phyloP scores from a whole-genome alignment of 805 yeast species.

The Peterozyma toletana region DNA sequence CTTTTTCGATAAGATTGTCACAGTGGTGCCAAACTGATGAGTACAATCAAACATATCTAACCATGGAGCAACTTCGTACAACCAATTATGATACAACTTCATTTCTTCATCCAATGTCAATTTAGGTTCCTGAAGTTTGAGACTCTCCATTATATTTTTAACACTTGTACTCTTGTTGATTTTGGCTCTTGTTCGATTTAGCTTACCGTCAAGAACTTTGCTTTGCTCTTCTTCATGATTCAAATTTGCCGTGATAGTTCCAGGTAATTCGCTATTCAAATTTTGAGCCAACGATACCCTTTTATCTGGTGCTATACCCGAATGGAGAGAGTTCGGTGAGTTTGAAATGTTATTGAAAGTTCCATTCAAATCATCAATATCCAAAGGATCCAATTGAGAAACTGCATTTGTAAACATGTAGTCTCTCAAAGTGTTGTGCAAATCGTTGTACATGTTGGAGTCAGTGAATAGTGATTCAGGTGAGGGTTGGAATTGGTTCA shows the following conservation, averaged over 20 bases:
- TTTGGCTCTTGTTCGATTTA: slow-evolving; percentile 21
- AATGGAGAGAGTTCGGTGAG: slow-evolving; percentile 7
- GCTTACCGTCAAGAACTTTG: slow-evolving; percentile 22
- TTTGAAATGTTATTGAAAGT: slow-evolving; percentile 4
- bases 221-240: background rate
- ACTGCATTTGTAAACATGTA: slow-evolving; percentile 31
- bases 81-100: slow-evolving; percentile 10
- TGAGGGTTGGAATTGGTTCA: background rate
- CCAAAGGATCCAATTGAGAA: slow-evolving; percentile 5
- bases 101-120: slow-evolving; percentile 8
- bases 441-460: slow-evolving; percentile 13
- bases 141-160: slow-evolving; percentile 8
- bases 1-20: slow-evolving; percentile 26
- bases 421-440: slow-evolving; percentile 27
- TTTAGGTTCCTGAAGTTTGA: too few species aligned
- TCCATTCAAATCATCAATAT: too few species aligned
- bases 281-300: too few species aligned
- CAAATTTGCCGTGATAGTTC: slow-evolving; percentile 1
- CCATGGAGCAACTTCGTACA: slow-evolving; percentile 18
- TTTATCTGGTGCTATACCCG: slow-evolving; percentile 5
- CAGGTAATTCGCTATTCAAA: background rate
- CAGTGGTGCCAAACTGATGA: slow-evolving; percentile 21
- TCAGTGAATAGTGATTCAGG: background rate
- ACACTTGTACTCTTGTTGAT: slow-evolving; percentile 12
- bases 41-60: slow-evolving; percentile 20